phyloP scores from a whole-genome alignment of 495 filamentous ascomycete genomes.

The Cairneyella variabilis region DNA sequence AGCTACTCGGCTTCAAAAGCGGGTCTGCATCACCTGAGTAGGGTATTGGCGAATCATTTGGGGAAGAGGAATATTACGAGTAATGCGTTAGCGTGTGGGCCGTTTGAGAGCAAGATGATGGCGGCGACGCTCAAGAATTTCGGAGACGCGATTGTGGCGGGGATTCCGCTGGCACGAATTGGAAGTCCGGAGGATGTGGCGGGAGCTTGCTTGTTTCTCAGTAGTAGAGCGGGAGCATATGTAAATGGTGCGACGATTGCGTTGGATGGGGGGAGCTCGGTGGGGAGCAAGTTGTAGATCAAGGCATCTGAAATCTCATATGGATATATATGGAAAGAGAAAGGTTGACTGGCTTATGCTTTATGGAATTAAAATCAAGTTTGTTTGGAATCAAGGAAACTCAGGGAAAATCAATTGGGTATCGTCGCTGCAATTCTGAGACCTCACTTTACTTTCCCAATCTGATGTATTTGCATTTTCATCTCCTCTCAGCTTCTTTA shows the following conservation, averaged over 20 bases:
- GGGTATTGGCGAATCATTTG: constrained; percentile 68
- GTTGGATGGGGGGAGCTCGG: constrained; percentile 62
- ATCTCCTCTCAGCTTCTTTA: too few species aligned
- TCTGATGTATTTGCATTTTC: too few species aligned
- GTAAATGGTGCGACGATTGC: constrained; percentile 75
- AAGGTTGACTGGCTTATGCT: too few species aligned
- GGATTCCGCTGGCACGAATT: constrained; percentile 68
- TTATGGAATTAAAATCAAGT: too few species aligned
- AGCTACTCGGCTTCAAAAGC: constrained; percentile 73
- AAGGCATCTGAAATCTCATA: too few species aligned
- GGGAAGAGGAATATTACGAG: constrained; percentile 68
- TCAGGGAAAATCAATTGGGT: too few species aligned
- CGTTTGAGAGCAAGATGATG: constrained; percentile 86
- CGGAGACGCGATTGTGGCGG: constrained; percentile 56
- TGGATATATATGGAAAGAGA: too few species aligned
- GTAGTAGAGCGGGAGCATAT: constrained; percentile 66
- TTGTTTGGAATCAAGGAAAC: too few species aligned
- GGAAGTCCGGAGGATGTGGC: constrained; percentile 70
- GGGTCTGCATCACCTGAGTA: constrained; percentile 66
- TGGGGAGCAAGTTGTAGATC: constrained; percentile 50
- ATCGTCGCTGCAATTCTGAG: too few species aligned
- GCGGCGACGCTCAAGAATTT: constrained; percentile 59
- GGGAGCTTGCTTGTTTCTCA: constrained; percentile 71
- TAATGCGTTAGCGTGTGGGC: constrained; percentile 73
- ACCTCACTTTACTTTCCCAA: too few species aligned